Percentiles rank a stretch among this genome's conserved stretches.
Conservation (phyloP, 2,329 filamentous ascomycete species). For the Decorospora gaudefroyi region DNA sequence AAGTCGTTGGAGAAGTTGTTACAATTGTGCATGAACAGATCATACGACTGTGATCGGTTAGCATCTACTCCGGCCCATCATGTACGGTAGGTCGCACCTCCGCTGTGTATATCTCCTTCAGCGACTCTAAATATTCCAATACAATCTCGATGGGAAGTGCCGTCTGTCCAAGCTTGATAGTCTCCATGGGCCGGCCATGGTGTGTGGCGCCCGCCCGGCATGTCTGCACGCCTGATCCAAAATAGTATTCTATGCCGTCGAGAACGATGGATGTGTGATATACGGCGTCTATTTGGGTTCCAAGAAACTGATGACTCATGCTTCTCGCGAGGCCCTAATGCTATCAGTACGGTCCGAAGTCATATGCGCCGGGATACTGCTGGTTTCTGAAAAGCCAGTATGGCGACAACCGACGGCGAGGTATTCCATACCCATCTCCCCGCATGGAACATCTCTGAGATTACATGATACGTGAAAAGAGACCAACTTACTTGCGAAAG, state of each 20-base stretch:
- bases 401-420: neutral
- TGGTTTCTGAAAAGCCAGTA: no score
- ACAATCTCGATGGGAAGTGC: constrained; percentile 79
- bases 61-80: neutral
- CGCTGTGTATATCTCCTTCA: constrained; percentile 79
- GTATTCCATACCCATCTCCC: neutral
- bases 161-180: constrained; percentile 74
- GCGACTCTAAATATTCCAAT: constrained; percentile 81
- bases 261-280: constrained; percentile 94
- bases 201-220: constrained; percentile 82
- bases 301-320: constrained; percentile 63
- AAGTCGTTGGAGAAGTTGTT: constrained; percentile 98
- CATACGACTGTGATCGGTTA: constrained; percentile 32
- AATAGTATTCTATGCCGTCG: constrained; percentile 84
- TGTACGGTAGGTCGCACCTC: constrained; percentile 67
- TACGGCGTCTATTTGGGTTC: constrained; percentile 81
- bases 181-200: constrained; percentile 80
- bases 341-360: constrained; percentile 9
- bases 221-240: constrained; percentile 83
- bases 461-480: neutral
- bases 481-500: constrained; percentile 49
- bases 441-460: neutral
- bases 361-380: no score
- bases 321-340: constrained; percentile 58
- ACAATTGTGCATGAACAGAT: constrained; percentile 79